Percentiles rank a stretch among this genome's conserved stretches.
Conservation (phyloP, 139 green algal genomes). For the Closterium sp. region DNA sequence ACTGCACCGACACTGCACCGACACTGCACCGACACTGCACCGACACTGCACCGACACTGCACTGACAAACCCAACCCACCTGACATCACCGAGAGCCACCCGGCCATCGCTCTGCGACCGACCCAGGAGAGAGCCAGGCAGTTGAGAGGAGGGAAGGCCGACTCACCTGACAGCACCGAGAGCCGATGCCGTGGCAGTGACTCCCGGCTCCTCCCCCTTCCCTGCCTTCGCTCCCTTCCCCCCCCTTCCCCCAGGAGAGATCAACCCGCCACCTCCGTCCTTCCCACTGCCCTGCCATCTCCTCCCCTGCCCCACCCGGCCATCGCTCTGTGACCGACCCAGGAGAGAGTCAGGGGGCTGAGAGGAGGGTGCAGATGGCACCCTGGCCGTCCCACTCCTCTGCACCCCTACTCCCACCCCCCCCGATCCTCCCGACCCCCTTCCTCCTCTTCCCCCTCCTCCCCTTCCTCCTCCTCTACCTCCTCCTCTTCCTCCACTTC, state of each 20-base stretch:
- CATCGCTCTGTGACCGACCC: neutral
- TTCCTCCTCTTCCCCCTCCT: neutral
- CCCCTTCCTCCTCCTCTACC: neutral
- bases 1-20: no score
- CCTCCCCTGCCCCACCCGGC: neutral
- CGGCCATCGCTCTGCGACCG: no score
- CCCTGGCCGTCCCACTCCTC: neutral
- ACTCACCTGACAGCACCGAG: conserved; percentile 16
- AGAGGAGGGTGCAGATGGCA: neutral
- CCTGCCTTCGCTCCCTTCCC: neutral
- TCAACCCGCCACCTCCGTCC: neutral
- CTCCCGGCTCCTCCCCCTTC: neutral
- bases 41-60: no score
- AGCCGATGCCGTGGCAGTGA: conserved; percentile 8
- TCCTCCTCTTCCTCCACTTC: conserved; percentile 3
- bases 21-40: no score
- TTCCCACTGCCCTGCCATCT: neutral
- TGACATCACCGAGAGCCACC: no score
- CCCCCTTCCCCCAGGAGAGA: neutral
- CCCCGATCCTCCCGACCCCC: neutral
- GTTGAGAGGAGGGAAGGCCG: no score
- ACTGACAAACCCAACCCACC: neutral
- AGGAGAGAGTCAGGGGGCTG: neutral
- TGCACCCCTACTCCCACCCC: neutral
- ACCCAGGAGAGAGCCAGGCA: no score